Evolutionary conservation across 148 eudicot species (phyloP), one percentile per base, ranked within the genome.

Genomic region (Persicaria maculosa): DNA sequence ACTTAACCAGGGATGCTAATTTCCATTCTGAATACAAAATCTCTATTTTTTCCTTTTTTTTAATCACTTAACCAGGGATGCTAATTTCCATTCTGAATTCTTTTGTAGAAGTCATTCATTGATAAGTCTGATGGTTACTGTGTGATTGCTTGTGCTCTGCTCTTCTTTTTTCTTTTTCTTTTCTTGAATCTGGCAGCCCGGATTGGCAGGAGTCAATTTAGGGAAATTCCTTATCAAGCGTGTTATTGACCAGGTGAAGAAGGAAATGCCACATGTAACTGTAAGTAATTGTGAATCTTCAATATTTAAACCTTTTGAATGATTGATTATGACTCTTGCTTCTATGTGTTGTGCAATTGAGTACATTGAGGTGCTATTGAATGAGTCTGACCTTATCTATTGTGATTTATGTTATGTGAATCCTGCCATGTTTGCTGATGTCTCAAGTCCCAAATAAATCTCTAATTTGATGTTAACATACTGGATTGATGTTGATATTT

Each of bases 161-260:
- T 53, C 64, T 31, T 31, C 40, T 31, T 31, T 31, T 31, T 31
- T 31, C 36, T 1, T 31, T 31, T 31, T 0, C 1, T 58, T 16
- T 44, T 74, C n/a, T 48, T 76, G 58, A 25, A 77, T 74, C 55
- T 78, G 81, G 81, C 96, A 95, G 99, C 91, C 99, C 73, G 99
- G 97, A 70, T 77, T 95, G 79, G 83, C 95, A 81, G 99, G 99
- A 74, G 78, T 95, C 82, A 92, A 95, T 83, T 83, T 95, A 45
- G 99, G 99, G 31, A 95, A 92, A 83, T 95, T 95, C 74, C 97
- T 95, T 59, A 95, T 95, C 36, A 95, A 92, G 81, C 96, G 98
- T 58, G 97, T 95, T 77, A 89, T 95, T 79, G 93, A 95, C 78
- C 77, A 90, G 71, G 97, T 95, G 78, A 92, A 89, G 78, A 85